A percentile compares a stretch with the other conserved stretches of the same genome.
Conservation (phyloP, 805 yeast species). For the Lipomyces sp. region DNA sequence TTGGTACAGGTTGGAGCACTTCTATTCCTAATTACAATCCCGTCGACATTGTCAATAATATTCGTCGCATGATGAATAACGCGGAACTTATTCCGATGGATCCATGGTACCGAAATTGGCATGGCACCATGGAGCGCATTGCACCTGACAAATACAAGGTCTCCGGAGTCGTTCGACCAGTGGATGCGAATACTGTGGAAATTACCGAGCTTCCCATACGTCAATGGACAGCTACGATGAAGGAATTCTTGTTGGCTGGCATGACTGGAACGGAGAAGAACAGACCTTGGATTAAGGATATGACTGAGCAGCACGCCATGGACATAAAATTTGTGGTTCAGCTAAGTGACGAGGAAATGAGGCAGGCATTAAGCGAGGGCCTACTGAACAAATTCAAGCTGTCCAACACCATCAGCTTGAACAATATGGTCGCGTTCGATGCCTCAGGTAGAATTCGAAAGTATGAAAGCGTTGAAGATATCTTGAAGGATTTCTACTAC, state of each 20-base stretch:
- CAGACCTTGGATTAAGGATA: constrained; percentile 87
- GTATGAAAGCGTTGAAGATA: constrained; percentile 75
- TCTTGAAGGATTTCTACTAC: constrained; percentile 80
- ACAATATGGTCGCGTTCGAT: constrained; percentile 96
- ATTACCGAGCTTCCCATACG: constrained; percentile 92
- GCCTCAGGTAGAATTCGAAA: constrained; percentile 83
- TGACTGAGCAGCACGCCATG: constrained; percentile 90
- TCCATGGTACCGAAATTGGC: constrained; percentile 98
- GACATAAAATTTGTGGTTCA: constrained; percentile 75
- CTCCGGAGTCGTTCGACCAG: constrained; percentile 78
- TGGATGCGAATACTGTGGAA: constrained; percentile 78
- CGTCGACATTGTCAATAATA: constrained; percentile 72
- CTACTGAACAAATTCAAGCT: constrained; percentile 83
- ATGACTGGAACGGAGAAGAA: constrained; percentile 73
- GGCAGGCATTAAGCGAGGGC: constrained; percentile 72
- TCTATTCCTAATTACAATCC: constrained; percentile 91
- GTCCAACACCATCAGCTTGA: constrained; percentile 65
- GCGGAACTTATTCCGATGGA: constrained; percentile 72
- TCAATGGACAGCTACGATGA: constrained; percentile 90
- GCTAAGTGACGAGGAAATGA: constrained; percentile 80
- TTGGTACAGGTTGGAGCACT: constrained; percentile 99
- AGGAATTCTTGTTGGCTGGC: constrained; percentile 78
- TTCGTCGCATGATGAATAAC: constrained; percentile 67
- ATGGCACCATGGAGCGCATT: constrained; percentile 71
- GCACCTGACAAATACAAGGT: constrained; percentile 73